Evolutionary conservation across 345 rosid genomes (phyloP), one percentile per base, ranked within the genome.

Genomic region (Brassica juncea): DNA sequence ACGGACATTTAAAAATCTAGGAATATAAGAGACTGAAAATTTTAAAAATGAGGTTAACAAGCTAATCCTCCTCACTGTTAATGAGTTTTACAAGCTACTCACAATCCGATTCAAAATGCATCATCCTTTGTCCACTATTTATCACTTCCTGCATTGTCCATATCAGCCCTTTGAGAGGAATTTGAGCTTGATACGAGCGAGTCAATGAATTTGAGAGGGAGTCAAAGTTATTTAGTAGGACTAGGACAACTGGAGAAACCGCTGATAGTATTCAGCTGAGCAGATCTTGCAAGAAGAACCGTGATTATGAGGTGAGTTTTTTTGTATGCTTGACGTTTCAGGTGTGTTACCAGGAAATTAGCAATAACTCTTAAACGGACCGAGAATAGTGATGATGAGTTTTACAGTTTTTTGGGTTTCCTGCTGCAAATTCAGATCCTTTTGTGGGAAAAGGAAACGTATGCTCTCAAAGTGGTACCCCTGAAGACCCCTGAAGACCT

Each of bases 401-500:
- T 39, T 6, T 39, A 39, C 47, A 39, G 47, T 11, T 39, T 39
- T 3, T 39, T 39, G 4, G 11, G 12, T 39, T 39, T 39, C 47
- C 47, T 39, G 12, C 47, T 39, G 3, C 47, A 8, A 39, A 39
- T 39, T 39, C 47, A 39, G 47, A 8, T 39, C 47, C 47, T 39
- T 39, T 39, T 39, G 47, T 39, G 12, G 47, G 11, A 2, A 39
- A 8, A 9, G 12, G 47, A 44, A 44, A 12, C n/a, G 4, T 44
- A 4, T 44, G 3, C n/a, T 14, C 54, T 44, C 44, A 37, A 37
- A 37, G 54, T 44, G 19, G 19, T 19, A 19, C 19, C 19, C 19
- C 19, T 19, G 19, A 19, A 19, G 19, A 19, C 6, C n/a, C 15
- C 15, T 44, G 54, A 44, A 44, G 88, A 84, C 76, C 37, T 79